phyloP scores from a whole-genome alignment of 768 basidiomycete species.

The Suillus fuscotomentosus region DNA sequence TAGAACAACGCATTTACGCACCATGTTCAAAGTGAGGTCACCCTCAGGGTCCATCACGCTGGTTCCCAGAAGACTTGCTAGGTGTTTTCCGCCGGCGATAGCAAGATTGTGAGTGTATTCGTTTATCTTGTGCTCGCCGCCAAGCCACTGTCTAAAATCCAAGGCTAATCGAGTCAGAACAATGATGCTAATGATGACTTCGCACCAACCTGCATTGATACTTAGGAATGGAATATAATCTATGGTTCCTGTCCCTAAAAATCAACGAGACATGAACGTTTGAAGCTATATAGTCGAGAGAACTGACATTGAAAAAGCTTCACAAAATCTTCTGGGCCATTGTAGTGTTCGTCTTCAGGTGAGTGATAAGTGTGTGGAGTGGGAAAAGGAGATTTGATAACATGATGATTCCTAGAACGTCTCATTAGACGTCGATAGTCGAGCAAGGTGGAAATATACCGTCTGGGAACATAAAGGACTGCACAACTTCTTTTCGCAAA shows the following conservation, averaged over 20 bases:
- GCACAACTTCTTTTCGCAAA: slow-evolving; percentile 67
- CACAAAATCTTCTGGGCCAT: slow-evolving; percentile 39
- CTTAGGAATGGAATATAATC: slow-evolving; percentile 56
- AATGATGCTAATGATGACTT: neutral
- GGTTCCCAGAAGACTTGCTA: slow-evolving; percentile 64
- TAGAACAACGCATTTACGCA: slow-evolving; percentile 29
- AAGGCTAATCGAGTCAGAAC: slow-evolving; percentile 44
- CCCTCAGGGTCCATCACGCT: slow-evolving; percentile 56
- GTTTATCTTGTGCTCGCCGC: slow-evolving; percentile 74
- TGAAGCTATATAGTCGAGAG: neutral
- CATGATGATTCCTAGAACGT: slow-evolving; percentile 55
- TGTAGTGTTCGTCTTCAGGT: slow-evolving; percentile 35
- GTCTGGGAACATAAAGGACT: slow-evolving; percentile 69
- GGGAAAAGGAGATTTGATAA: slow-evolving; percentile 59
- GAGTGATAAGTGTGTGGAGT: slow-evolving; percentile 53
- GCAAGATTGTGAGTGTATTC: slow-evolving; percentile 71
- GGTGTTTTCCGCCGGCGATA: slow-evolving; percentile 55
- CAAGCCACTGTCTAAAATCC: slow-evolving; percentile 69
- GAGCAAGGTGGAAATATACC: slow-evolving; percentile 29
- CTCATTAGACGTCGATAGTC: neutral
- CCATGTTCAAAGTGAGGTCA: slow-evolving; percentile 72
- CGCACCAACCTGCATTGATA: slow-evolving; percentile 46
- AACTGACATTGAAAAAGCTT: slow-evolving; percentile 45
- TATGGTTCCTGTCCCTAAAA: slow-evolving; percentile 61
- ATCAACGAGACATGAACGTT: neutral